Conservation (phyloP, 1,139 yeast species). For the Blastobotrys aristatus region DNA sequence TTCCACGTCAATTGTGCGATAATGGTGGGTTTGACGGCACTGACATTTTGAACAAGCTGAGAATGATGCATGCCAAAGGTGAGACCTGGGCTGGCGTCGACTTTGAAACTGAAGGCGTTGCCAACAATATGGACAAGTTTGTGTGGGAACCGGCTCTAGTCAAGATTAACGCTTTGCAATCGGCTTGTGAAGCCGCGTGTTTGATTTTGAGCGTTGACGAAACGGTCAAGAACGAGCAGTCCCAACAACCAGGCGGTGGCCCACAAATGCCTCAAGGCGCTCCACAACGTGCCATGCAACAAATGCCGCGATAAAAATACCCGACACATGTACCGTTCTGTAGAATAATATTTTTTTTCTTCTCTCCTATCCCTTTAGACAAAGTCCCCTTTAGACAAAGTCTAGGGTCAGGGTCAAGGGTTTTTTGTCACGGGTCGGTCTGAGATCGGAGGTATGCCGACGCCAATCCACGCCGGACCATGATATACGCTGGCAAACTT, state of each 20-base stretch:
- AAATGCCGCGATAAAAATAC: slow-evolving; percentile 21
- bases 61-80: slow-evolving; percentile 93
- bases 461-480: too few species aligned
- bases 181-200: slow-evolving; percentile 98
- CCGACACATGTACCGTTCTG: too few species aligned
- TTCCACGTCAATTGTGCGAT: slow-evolving; percentile 96
- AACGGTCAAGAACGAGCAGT: slow-evolving; percentile 79
- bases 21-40: slow-evolving; percentile 97
- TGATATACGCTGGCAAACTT: neutral
- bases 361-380: too few species aligned
- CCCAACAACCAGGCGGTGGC: slow-evolving; percentile 36
- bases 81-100: slow-evolving; percentile 91
- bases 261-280: slow-evolving; percentile 27
- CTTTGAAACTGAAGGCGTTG: slow-evolving; percentile 74
- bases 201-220: slow-evolving; percentile 90
- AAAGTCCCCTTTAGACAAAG: too few species aligned
- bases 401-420: too few species aligned
- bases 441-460: too few species aligned
- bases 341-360: too few species aligned
- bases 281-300: slow-evolving; percentile 24
- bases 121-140: slow-evolving; percentile 67
- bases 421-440: too few species aligned
- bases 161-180: slow-evolving; percentile 85
- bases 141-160: slow-evolving; percentile 99
- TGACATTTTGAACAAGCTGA: slow-evolving; percentile 79